Evolutionary conservation across 768 basidiomycete species (phyloP).

Genomic region (Phanerochaete carnosa): DNA sequence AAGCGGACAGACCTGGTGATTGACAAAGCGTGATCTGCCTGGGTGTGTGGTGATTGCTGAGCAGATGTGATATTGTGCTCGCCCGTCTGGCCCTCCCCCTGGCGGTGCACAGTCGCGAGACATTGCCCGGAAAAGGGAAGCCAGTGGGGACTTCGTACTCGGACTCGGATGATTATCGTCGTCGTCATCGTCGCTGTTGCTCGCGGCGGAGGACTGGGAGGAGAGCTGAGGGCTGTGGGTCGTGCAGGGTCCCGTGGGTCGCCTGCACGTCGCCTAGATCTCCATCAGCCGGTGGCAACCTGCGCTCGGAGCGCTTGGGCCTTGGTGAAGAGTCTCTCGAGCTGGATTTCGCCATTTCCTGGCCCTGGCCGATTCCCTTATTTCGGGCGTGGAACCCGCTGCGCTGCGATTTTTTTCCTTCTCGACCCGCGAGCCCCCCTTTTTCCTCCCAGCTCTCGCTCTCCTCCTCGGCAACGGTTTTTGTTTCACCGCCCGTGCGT

Average conservation of each 20-base stretch:
- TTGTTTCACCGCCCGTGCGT: not conserved
- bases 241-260: not conserved
- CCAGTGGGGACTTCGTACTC: no score
- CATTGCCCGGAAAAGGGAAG: no score
- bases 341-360: not conserved
- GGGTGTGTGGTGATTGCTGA: constrained; percentile 1
- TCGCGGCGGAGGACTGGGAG: not conserved
- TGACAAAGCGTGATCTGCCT: constrained; percentile 1
- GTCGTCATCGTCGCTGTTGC: not conserved
- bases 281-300: constrained; percentile 10
- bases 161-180: no score
- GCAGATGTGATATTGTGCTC: not conserved
- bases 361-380: not conserved
- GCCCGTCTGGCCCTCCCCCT: not conserved
- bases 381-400: not conserved
- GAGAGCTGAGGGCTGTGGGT: not conserved
- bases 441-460: not conserved
- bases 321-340: not conserved
- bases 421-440: not conserved
- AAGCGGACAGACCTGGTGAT: not conserved
- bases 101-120: no score
- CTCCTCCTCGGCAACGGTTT: not conserved
- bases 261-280: constrained; percentile 5
- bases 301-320: constrained; percentile 2
- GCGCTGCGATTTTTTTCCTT: not conserved